phyloP scores from a whole-genome alignment of 202 grass and related monocot genomes.

The Setaria viridis region DNA sequence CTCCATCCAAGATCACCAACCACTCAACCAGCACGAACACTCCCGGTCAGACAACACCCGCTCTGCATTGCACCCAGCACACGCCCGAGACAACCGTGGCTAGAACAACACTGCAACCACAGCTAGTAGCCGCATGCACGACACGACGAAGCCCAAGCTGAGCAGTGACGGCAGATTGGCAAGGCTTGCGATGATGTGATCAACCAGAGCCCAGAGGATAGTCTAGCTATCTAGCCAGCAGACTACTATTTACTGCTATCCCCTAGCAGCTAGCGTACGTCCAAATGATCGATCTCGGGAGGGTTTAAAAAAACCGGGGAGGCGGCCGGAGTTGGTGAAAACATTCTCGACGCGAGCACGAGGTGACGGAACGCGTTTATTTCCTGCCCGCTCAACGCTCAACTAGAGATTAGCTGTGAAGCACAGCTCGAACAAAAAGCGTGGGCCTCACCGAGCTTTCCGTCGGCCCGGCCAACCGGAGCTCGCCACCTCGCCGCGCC shows the following conservation, averaged over 20 bases:
- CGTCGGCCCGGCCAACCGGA: constrained; percentile 26
- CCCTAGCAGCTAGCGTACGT: background rate
- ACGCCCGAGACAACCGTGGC: background rate
- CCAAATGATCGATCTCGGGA: background rate
- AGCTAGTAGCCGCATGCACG: background rate
- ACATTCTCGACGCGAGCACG: background rate
- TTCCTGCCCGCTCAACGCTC: constrained; percentile 38
- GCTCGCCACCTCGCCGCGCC: constrained; percentile 41
- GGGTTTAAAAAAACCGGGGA: constrained; percentile 45
- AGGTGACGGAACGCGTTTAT: constrained; percentile 49
- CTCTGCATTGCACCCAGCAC: background rate
- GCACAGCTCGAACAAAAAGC: constrained; percentile 37
- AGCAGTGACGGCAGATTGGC: background rate
- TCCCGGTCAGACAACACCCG: too few species aligned
- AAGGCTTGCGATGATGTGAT: background rate
- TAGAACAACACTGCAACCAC: background rate
- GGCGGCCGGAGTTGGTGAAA: constrained; percentile 45
- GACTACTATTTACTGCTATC: background rate
- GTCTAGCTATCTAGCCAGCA: background rate
- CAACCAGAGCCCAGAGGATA: background rate
- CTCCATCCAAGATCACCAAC: background rate
- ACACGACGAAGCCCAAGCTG: background rate
- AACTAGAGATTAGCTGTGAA: constrained; percentile 77
- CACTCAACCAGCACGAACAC: background rate
- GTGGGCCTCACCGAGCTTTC: constrained; percentile 27